phyloP scores from a whole-genome alignment of 2,329 filamentous ascomycete genomes.

The Fusarium continuum region DNA sequence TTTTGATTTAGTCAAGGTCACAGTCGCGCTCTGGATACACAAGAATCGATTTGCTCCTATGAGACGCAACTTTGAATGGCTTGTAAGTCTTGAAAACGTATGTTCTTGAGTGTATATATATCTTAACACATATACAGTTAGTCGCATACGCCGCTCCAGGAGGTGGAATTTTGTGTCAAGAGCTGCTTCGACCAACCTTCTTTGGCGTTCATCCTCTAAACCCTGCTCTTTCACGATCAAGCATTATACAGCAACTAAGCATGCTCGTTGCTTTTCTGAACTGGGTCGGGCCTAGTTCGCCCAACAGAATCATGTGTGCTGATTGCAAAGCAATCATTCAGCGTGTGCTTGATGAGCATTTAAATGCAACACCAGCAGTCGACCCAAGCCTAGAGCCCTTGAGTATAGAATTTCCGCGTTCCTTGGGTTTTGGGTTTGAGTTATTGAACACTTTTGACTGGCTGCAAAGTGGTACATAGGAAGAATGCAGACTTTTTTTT shows the following conservation, averaged over 20 bases:
- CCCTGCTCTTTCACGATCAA: conserved; percentile 54
- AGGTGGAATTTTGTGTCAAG: conserved; percentile 60
- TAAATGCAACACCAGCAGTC: conserved; percentile 49
- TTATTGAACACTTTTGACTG: conserved; percentile 56
- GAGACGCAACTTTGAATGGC: conserved; percentile 59
- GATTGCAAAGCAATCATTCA: conserved; percentile 59
- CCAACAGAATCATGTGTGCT: conserved; percentile 57
- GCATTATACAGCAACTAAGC: conserved; percentile 61
- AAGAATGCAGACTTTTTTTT: neutral
- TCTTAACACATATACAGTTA: conserved; percentile 47
- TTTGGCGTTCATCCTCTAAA: conserved; percentile 46
- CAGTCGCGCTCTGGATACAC: conserved; percentile 59
- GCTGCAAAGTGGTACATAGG: conserved; percentile 1
- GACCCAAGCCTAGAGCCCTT: conserved; percentile 32
- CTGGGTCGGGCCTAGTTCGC: conserved; percentile 58
- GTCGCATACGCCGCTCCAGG: conserved; percentile 61
- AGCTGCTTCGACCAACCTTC: conserved; percentile 56
- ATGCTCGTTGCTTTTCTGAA: conserved; percentile 61
- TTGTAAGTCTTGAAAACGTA: conserved; percentile 47
- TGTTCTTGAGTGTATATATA: neutral
- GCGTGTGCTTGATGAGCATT: conserved; percentile 59
- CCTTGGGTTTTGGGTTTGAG: conserved; percentile 55
- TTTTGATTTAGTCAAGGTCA: conserved; percentile 58
- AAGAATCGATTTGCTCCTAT: conserved; percentile 55
- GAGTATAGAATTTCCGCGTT: conserved; percentile 47